Base-by-base conservation (phyloP, 176 grass and related monocot genomes). In the Tillandsia fasciculata region DNA sequence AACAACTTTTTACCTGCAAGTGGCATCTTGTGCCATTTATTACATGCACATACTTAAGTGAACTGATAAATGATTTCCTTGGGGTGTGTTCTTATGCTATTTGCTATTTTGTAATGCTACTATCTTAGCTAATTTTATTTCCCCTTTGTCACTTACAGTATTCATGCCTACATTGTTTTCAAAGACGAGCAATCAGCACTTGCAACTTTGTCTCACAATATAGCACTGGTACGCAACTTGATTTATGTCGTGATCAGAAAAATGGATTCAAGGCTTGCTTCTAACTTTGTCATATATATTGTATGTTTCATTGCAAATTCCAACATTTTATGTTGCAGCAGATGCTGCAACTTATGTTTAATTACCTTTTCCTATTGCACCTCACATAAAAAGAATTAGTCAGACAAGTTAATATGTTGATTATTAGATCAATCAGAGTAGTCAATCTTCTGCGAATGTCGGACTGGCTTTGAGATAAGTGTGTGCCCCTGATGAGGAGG, bases 131-230 rank as follows among this genome's bases (percentile, higher is more conserved):
- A 65, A 74, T 52, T 53, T 69, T 58, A 15, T 65, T 76, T 53
- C 65, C 0, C 9, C 69, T 64, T 5, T 57, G 1, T 72, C 12
- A 26, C 67, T 87, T 87, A 71, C 82, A 99, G 94, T 86, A 79
- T 99, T 27, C 79, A 99, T 90, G 94, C 89, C 61, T 99, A 99
- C 76, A 87, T 93, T 61, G 94, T 99, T 28, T 99, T 99, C 74
- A 88, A 90, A 83, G 87, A 86, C 61, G 87, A 93, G 68, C 84
- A 86, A 75, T 83, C 72, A 28, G 77, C 86, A 2, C 73, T 24
- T 17, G 11, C 86, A 64, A 82, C 94, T 72, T 79, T 93, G 48
- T 83, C 80, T 68, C 86, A 84, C 70, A 99, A 99, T 77, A 99
- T 99, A 89, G 77, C 84, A 79, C 28, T 79, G 87, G 94, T 99